Evolutionary conservation across 2,329 filamentous ascomycete genomes (phyloP), one percentile per base, ranked within the genome.

Genomic region (Dendrostoma leiphaemia): DNA sequence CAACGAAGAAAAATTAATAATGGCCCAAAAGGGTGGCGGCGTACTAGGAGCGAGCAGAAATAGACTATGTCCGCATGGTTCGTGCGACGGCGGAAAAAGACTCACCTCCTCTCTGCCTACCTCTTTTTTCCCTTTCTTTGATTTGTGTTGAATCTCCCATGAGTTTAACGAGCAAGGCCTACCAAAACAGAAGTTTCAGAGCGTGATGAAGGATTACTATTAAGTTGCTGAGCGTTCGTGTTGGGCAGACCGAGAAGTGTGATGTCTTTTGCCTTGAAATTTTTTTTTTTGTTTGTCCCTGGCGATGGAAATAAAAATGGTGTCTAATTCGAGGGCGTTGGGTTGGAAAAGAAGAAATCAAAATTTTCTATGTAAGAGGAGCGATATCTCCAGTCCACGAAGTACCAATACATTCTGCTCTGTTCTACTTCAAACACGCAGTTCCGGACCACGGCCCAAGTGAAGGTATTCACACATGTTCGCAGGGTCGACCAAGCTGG

Each of bases 141-240:
- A 12, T 38, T n/a, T 23, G 21, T 40, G 24, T 38, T 28, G n/a
- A n/a, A n/a, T 9, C 13, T 29, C 13, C 28, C 23, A 46, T 12
- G 29, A 34, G 28, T 46, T 46, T 21, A 19, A 46, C 29, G 28
- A 19, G 9, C 24, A 9, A 19, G 44, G 29, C 26, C 23, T 41
- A 26, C 44, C 19, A 32, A 23, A 32, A 23, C 19, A 32, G 23
- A 24, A 13, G 12, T 31, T 15, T 24, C 19, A 40, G 34, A 38
- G 24, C 28, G 17, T 49, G 34, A 40, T 31, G 47, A 31, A 37
- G 47, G 47, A 29, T 15, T 49, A 12, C 47, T n/a, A 37, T 31
- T n/a, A 49, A 26, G 21, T 19, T 38, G 8, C n/a, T 31, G 23
- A 49, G 47, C 47, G 47, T 49, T 49, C 9, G 23, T 49, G 34